Conservation (phyloP, 805 yeast genomes). For the Suhomyces emberorum region DNA sequence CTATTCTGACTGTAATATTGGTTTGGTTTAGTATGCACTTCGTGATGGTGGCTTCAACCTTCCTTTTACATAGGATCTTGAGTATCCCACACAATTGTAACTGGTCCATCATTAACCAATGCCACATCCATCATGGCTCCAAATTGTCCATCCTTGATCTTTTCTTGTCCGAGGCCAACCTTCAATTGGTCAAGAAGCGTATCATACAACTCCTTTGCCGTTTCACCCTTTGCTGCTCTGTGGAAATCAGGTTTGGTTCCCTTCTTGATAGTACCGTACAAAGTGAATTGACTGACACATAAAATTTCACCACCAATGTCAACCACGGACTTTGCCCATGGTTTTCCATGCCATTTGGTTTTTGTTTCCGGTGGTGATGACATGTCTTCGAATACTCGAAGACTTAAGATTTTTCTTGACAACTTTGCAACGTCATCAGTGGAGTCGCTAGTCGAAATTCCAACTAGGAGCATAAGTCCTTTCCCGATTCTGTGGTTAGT, state of each 20-base stretch:
- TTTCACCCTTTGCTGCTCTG: slow-evolving; percentile 77
- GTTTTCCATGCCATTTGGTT: slow-evolving; percentile 49
- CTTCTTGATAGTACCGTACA: slow-evolving; percentile 79
- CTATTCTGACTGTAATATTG: too few species aligned
- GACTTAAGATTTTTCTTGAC: slow-evolving; percentile 59
- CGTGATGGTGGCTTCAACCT: slow-evolving; percentile 1
- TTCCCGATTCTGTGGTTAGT: slow-evolving; percentile 55
- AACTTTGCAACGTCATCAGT: slow-evolving; percentile 66
- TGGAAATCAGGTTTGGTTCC: slow-evolving; percentile 97
- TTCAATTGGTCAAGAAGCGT: slow-evolving; percentile 48
- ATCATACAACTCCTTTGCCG: slow-evolving; percentile 51
- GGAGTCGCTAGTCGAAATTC: slow-evolving; percentile 77
- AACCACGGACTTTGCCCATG: slow-evolving; percentile 70
- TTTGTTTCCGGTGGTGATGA: slow-evolving; percentile 44
- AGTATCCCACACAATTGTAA: slow-evolving; percentile 80
- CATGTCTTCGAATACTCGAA: slow-evolving; percentile 71
- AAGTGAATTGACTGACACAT: slow-evolving; percentile 90
- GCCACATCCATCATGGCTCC: slow-evolving; percentile 98
- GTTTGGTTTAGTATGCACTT: too few species aligned
- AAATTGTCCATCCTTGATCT: slow-evolving; percentile 83
- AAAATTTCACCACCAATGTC: slow-evolving; percentile 65
- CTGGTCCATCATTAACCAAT: slow-evolving; percentile 89
- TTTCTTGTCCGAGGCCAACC: slow-evolving; percentile 53
- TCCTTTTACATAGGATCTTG: too few species aligned
- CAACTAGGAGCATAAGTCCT: slow-evolving; percentile 81